Evolutionary conservation across 2,329 filamentous ascomycete species (phyloP).

Genomic region (Paecilomyces fulvus): DNA sequence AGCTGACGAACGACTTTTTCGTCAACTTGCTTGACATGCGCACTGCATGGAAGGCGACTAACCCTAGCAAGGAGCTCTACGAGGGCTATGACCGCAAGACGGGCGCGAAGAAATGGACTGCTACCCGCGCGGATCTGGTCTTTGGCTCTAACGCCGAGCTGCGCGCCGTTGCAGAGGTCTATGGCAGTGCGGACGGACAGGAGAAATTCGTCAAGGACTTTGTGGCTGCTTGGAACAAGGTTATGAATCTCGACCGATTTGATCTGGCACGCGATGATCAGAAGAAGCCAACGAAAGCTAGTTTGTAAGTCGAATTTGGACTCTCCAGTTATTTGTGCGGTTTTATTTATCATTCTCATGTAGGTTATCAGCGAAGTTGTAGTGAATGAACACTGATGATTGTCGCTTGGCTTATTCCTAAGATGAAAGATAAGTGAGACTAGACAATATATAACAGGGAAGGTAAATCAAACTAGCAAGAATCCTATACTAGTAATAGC

Average conservation of each 20-base stretch:
- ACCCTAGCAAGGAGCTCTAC: slow-evolving; percentile 48
- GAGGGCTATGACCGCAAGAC: slow-evolving; percentile 58
- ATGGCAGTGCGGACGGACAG: slow-evolving; percentile 51
- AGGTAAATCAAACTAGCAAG: too few species aligned
- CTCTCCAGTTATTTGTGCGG: neutral
- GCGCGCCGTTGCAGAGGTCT: slow-evolving; percentile 62
- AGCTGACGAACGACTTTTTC: slow-evolving; percentile 74
- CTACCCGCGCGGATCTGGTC: slow-evolving; percentile 59
- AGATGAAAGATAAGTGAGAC: too few species aligned
- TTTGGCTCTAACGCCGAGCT: slow-evolving; percentile 69
- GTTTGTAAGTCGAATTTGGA: neutral
- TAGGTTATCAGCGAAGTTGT: neutral
- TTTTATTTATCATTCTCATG: neutral
- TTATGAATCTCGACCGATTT: slow-evolving; percentile 65
- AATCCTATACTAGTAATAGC: too few species aligned
- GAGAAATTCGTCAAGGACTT: slow-evolving; percentile 66
- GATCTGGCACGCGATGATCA: slow-evolving; percentile 37
- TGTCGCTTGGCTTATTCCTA: neutral
- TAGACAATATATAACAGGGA: too few species aligned
- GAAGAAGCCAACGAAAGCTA: neutral
- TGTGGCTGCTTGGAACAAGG: slow-evolving; percentile 62
- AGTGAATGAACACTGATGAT: neutral
- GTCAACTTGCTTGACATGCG: slow-evolving; percentile 64
- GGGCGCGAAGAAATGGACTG: slow-evolving; percentile 59
- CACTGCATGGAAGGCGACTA: slow-evolving; percentile 55